Base-by-base conservation (phyloP, 1,139 yeast genomes). In the Pichia sp. region DNA sequence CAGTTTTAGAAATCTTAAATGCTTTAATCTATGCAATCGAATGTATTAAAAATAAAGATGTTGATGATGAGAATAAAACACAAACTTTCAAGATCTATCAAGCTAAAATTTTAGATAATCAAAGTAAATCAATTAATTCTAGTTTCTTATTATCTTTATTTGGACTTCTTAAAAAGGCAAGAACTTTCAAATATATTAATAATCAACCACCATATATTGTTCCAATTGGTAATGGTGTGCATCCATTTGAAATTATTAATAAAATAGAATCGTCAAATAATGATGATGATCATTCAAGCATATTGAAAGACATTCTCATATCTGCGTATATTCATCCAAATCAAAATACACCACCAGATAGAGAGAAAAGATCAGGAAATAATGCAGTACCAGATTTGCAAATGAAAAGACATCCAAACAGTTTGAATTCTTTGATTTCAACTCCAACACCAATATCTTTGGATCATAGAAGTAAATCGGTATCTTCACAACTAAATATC, bases 11-110 rank as follows among this genome's bases (percentile, higher is more conserved):
- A 15, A 60, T 66, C 3, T 65, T 76, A 43, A 66, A 74, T 45
- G 78, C 73, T 47, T 62, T 77, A 20, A 70, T 76, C 26, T 45
- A 59, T 35, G 55, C 61, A 2, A 49, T 62, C 23, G 77, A 76
- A 58, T 61, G 73, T 7, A 59, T 73, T 39, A 68, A 72, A 51
- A 60, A 60, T 45, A 32, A 43, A 34, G 25, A 29, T 23, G n/a
- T n/a, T n/a, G 22, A 15, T n/a, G 23, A 20, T 16, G 20, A 4
- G 7, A 26, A 20, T 9, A 8, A 13, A 36, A 30, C 23, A 11
- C 26, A 23, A 22, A 24, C 30, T 2, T 16, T 32, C n/a, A 15
- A 37, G 26, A 27, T 20, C 12, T 39, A 43, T 39, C 45, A 42
- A 26, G 18, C 20, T 7, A 41, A 42, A 34, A 52, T 53, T 12